Evolutionary conservation across 768 basidiomycete species (phyloP), one percentile per base, ranked within the genome.

Genomic region (Pisolithus orientalis): DNA sequence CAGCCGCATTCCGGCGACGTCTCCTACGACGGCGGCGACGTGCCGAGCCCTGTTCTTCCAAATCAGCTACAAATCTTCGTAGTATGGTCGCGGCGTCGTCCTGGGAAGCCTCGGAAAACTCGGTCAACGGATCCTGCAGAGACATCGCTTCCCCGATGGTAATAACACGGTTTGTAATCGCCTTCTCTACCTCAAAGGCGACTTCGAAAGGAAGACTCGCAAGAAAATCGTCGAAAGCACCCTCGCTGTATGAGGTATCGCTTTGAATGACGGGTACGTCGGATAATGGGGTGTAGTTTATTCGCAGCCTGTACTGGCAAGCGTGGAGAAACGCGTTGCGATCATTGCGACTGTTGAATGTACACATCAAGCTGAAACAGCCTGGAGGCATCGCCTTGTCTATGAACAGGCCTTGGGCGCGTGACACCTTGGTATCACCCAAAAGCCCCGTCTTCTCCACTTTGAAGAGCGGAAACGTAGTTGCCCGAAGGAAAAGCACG

Each of bases 111-210:
- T 47, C 39, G n/a, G 61, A 57, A 21, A 73, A 62, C 3, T 48
- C 29, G 6, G 53, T 6, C 31, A 73, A 47, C 8, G 27, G 29
- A 2, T 39, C 53, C 44, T 44, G 50, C 57, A 74, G 46, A 4
- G 52, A 56, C n/a, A 51, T 31, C 27, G 60, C 64, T n/a, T 68
- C 62, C 0, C 5, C 6, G 0, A 51, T 45, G 32, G 55, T 65
- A 10, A 74, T 57, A 10, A 65, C 54, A 45, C 61, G 62, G 43
- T 58, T 64, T 34, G 55, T 52, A n/a, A 71, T 45, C 0, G 71
- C 70, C 48, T 73, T 74, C 28, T 74, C 70, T 5, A 70, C 57
- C 46, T 72, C 70, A 44, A 73, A 74, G 13, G 68, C 72, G 14
- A 74, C 60, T 31, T 61, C 57, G 42, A 73, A 73, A 4, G 64